Evolutionary conservation across 148 eudicot genomes (phyloP).

Genomic region (Fagopyrum tataricum): DNA sequence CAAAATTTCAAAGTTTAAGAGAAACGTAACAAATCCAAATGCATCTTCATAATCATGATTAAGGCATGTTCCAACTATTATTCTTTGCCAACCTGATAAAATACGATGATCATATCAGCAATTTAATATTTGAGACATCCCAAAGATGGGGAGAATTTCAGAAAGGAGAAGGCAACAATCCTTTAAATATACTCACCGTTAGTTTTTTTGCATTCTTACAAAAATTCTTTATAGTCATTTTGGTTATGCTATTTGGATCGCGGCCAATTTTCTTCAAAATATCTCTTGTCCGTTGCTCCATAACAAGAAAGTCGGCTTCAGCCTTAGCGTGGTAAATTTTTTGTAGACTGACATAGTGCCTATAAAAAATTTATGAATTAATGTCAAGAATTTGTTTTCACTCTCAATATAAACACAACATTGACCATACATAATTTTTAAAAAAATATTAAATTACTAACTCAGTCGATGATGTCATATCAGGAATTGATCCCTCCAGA

Average conservation of each 20-base stretch:
- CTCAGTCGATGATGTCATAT: slow-evolving; percentile 99
- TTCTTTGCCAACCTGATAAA: neutral
- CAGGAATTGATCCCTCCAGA: slow-evolving; percentile 96
- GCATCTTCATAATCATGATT: neutral
- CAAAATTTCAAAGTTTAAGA: neutral
- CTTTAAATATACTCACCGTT: slow-evolving; percentile 42
- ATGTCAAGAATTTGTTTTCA: no score
- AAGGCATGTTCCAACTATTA: neutral
- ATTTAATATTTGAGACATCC: neutral
- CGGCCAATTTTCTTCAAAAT: slow-evolving; percentile 73
- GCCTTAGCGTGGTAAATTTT: slow-evolving; percentile 94
- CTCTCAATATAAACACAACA: neutral
- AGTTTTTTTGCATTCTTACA: slow-evolving; percentile 95
- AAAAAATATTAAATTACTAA: slow-evolving; percentile 18
- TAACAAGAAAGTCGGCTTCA: slow-evolving; percentile 66
- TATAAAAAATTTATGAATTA: slow-evolving; percentile 19
- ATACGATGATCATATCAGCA: neutral
- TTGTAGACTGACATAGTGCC: slow-evolving; percentile 86
- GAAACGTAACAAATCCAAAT: neutral
- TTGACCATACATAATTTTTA: slow-evolving; percentile 33
- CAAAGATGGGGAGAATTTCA: neutral
- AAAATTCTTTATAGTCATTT: slow-evolving; percentile 57
- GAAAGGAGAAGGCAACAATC: neutral
- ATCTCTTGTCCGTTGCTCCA: slow-evolving; percentile 59
- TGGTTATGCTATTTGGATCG: slow-evolving; percentile 72